Conservation (phyloP, 2,329 filamentous ascomycete species). For the Aspergillus sergii region DNA sequence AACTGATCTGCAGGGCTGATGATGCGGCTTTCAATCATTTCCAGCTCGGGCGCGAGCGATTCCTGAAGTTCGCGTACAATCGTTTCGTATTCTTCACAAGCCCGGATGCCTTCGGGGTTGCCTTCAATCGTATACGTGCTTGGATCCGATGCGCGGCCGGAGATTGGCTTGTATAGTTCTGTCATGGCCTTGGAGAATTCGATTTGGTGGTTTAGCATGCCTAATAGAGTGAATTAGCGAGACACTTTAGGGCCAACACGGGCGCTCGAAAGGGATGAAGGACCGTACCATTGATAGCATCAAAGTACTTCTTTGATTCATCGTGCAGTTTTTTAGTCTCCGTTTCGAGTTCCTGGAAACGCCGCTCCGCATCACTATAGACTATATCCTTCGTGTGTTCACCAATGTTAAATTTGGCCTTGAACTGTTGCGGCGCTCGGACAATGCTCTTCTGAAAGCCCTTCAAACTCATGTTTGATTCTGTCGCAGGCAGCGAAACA, state of each 20-base stretch:
- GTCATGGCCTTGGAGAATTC: conserved; percentile 95
- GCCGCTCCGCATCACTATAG: conserved; percentile 90
- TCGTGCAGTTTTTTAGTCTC: conserved; percentile 97
- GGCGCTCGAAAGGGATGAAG: not conserved
- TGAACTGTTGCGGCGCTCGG: conserved; percentile 90
- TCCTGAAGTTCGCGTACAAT: conserved; percentile 90
- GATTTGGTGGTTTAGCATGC: conserved; percentile 96
- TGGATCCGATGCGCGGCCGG: conserved; percentile 90
- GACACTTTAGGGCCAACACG: not conserved
- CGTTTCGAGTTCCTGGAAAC: conserved; percentile 89
- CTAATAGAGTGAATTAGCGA: conserved; percentile 36
- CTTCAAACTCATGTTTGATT: conserved; percentile 83
- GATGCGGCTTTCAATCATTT: conserved; percentile 93
- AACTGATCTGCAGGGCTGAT: conserved; percentile 93
- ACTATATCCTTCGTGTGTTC: conserved; percentile 94
- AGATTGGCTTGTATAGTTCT: conserved; percentile 98
- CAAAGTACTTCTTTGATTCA: conserved; percentile 96
- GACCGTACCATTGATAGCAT: conserved; percentile 80
- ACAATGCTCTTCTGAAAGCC: conserved; percentile 89
- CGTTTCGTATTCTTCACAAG: conserved; percentile 93
- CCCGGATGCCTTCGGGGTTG: conserved; percentile 88
- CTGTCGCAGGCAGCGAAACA: conserved; percentile 7
- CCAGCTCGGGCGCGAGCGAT: conserved; percentile 84
- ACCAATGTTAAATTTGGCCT: conserved; percentile 90
- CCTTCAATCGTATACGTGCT: conserved; percentile 78